Percentiles rank a stretch among this genome's conserved stretches.
Conservation (phyloP, 495 filamentous ascomycete species). For the Aspergillus leporis region DNA sequence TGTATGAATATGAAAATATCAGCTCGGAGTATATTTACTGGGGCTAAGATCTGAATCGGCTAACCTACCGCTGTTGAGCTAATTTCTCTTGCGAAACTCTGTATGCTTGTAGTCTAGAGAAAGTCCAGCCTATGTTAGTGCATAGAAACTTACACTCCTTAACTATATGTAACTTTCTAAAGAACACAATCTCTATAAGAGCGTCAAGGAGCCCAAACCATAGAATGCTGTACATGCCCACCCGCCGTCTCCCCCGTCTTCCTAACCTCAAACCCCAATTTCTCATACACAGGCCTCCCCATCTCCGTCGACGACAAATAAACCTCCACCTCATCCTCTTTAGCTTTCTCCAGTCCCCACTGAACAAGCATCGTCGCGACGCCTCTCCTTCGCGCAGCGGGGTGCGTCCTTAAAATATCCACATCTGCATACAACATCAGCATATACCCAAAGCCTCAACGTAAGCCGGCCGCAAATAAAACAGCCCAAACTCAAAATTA, state of each 20-base stretch:
- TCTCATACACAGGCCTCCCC: conserved; percentile 35
- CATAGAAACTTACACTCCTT: too few species aligned
- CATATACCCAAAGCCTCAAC: background rate
- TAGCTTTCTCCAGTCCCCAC: conserved; percentile 43
- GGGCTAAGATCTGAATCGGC: too few species aligned
- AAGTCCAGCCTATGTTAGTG: too few species aligned
- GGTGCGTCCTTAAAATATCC: conserved; percentile 36
- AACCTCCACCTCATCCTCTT: conserved; percentile 37
- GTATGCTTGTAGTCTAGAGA: too few species aligned
- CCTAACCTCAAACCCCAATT: conserved; percentile 30
- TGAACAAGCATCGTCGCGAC: conserved; percentile 38
- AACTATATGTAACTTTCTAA: too few species aligned
- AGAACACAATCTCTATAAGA: background rate
- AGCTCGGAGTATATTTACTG: too few species aligned
- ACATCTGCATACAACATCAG: conserved; percentile 25
- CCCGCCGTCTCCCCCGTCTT: conserved; percentile 17
- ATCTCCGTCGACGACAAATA: conserved; percentile 35
- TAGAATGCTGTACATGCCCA: conserved; percentile 7
- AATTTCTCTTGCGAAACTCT: too few species aligned
- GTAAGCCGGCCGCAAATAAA: background rate
- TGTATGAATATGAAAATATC: too few species aligned
- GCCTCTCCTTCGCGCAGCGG: conserved; percentile 40
- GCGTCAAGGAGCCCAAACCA: conserved; percentile 7
- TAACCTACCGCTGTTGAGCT: too few species aligned
- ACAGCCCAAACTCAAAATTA: background rate